Base-by-base conservation (phyloP, 208 protist genomes). In the Leishmania tarentolae region DNA sequence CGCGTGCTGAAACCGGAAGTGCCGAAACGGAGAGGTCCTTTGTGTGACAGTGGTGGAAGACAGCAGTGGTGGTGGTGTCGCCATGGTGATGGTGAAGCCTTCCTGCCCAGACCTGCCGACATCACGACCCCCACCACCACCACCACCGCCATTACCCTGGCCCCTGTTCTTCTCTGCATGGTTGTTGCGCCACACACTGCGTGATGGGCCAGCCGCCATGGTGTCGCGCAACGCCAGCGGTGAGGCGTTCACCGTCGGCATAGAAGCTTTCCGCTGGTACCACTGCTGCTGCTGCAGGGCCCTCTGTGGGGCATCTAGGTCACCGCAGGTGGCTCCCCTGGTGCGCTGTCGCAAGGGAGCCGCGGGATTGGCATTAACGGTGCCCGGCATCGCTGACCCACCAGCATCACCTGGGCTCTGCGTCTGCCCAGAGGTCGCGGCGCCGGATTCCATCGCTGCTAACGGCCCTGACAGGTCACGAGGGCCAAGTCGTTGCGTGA, bases 381-480 rank as follows among this genome's bases (percentile, higher is more conserved):
- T 53, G 68, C 17, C 40, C 2, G 9, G 40, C 28, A 73, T 31
- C 44, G 44, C 44, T 73, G 44, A n/a, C 28, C 52, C 50, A 57
- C 72, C 72, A 76, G 35, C 74, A 68, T 40, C 56, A 31, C 56
- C 56, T 35, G 53, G 44, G 52, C 9, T 46, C 57, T 78, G 75
- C 21, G 37, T n/a, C 37, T 70, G 40, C 57, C 13, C 44, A 8
- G 81, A 61, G 11, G 76, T 80, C 44, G 81, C 63, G 37, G 70
- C 42, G 19, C 71, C 76, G 50, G 81, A 81, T 46, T 77, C 70
- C 47, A 37, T 80, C 28, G 65, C 59, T 3, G 35, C 70, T 19
- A 76, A 63, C 7, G 71, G 61, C 31, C 76, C 76, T 17, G 76
- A 81, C 11, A 84, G 37, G 61, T 84, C 81, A 37, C 81, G 66